A percentile compares a stretch with the other conserved stretches of the same genome.
Evolutionary conservation across 2,329 filamentous ascomycete genomes (phyloP).

Genomic region (Dothiorella sarmentorum): DNA sequence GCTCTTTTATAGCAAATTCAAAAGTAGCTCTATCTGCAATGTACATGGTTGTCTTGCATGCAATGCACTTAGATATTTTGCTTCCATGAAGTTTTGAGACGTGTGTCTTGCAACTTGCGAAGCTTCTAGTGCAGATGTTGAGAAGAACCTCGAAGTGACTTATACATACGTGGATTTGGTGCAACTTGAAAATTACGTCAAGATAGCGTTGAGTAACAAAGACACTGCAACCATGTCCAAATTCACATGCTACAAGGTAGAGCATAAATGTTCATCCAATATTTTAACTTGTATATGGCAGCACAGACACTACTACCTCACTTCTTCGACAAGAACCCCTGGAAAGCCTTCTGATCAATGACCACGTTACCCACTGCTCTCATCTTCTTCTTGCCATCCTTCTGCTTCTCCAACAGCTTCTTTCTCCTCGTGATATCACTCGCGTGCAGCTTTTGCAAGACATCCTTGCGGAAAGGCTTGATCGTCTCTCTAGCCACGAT

Average conservation of each 20-base stretch:
- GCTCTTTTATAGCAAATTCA: too few species aligned
- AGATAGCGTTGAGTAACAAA: too few species aligned
- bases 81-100: too few species aligned
- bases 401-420: slow-evolving; percentile 94
- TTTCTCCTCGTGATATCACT: slow-evolving; percentile 76
- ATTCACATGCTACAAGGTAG: background rate
- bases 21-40: too few species aligned
- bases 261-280: background rate
- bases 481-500: slow-evolving; percentile 91
- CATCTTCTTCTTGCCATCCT: slow-evolving; percentile 86
- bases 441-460: slow-evolving; percentile 87
- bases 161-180: too few species aligned
- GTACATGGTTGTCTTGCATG: too few species aligned
- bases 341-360: slow-evolving; percentile 95
- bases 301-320: background rate
- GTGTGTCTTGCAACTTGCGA: too few species aligned
- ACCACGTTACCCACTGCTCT: slow-evolving; percentile 80
- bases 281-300: background rate
- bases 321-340: slow-evolving; percentile 87
- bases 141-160: too few species aligned
- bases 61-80: too few species aligned
- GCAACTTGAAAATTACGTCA: too few species aligned
- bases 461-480: slow-evolving; percentile 95
- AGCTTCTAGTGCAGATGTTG: too few species aligned
- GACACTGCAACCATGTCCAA: too few species aligned